Base-by-base conservation (phyloP, 352 stramenopile species). In the Albugo candida region DNA sequence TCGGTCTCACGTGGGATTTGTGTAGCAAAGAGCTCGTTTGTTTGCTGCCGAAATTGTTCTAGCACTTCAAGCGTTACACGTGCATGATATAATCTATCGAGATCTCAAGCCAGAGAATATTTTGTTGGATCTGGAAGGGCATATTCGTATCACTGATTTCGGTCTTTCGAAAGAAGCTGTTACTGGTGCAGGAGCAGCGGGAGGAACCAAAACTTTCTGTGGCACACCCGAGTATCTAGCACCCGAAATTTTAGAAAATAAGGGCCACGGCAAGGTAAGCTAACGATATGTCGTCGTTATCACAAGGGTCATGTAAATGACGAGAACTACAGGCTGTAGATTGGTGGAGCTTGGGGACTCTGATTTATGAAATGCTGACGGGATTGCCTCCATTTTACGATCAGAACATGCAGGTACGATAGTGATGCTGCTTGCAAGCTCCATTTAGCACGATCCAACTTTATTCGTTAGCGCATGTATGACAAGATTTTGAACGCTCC, bases 231-330 rank as follows among this genome's bases (percentile, higher is more conserved):
- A 96, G 64, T 97, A 97, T 68, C 60, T 97, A 34, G 87, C 91
- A n/a, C 91, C 89, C 0, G 89, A 97, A 57, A 93, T 97, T 39
- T 61, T 97, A 36, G 79, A 95, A 56, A 95, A 96, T 67, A 89
- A 95, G 63, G 80, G 81, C 11, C 79, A 92, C 62, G 78, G 78
- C 70, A 91, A 91, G 62, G 24, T 31, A 31, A 3, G 8, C 3
- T 31, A 31, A 3, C 3, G 3, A 31, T 31, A 31, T 31, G 3
- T 31, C 3, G 24, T 31, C 24, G 24, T 10, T 3, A 3, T 31
- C 24, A 31, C 24, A 8, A 31, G 24, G 24, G n/a, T 10, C 24
- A 31, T 31, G 24, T n/a, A 31, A 10, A 31, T 31, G 8, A 31
- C 8, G 3, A 3, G 8, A 31, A 31, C 24, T 8, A 31, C 8